A percentile compares a stretch with the other conserved stretches of the same genome.
phyloP scores from a whole-genome alignment of 1,284 basidiomycete genomes.

The Termitomyces sp. region DNA sequence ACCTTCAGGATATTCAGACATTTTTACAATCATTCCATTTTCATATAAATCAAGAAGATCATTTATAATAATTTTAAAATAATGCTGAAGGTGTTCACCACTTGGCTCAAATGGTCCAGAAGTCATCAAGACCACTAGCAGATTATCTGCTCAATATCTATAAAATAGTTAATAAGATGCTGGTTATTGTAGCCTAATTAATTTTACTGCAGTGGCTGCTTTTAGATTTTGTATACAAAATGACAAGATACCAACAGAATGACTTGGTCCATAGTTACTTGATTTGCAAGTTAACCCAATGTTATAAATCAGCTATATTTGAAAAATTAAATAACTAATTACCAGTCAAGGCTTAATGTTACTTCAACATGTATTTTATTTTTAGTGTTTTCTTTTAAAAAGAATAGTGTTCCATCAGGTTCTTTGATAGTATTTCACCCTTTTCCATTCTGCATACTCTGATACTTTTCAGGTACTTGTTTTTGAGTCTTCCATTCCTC shows the following conservation, averaged over 20 bases:
- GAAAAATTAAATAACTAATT: background rate
- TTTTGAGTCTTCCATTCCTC: background rate
- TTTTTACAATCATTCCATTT: constrained; percentile 3
- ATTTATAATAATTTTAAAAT: constrained; percentile 17
- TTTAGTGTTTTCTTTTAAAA: background rate
- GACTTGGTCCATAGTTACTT: constrained; percentile 1
- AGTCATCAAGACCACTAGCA: constrained; percentile 13
- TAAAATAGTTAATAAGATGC: background rate
- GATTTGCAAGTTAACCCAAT: background rate
- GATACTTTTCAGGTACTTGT: background rate
- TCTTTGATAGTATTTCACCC: background rate
- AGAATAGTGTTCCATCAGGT: background rate
- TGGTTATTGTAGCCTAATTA: background rate
- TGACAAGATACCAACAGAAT: background rate
- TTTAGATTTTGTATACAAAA: background rate
- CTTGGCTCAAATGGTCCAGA: constrained; percentile 17
- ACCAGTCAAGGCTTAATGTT: background rate
- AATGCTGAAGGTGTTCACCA: constrained; percentile 15
- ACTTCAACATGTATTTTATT: background rate
- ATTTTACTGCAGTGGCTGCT: background rate
- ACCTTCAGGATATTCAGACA: background rate
- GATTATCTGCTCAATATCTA: constrained; percentile 11
- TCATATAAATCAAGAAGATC: constrained; percentile 16
- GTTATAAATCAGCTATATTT: background rate
- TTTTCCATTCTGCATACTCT: background rate